Percentiles rank a stretch among this genome's conserved stretches.
Evolutionary conservation across 2,329 filamentous ascomycete species (phyloP).

Genomic region (Fusarium penzigii): DNA sequence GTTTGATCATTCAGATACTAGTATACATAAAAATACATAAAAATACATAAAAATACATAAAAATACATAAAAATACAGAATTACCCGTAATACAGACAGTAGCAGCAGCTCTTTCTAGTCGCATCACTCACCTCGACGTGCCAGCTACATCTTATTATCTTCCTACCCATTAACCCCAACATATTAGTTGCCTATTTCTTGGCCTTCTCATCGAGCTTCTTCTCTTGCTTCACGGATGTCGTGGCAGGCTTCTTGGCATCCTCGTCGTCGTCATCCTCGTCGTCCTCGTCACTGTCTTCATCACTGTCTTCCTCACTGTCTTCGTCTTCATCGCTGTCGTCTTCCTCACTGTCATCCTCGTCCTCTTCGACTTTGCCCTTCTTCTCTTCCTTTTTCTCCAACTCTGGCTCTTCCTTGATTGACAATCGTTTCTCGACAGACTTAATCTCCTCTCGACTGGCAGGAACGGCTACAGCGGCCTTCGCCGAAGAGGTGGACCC

Average conservation of each 20-base stretch:
- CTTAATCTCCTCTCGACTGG: neutral
- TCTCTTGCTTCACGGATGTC: slow-evolving; percentile 1
- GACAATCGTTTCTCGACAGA: neutral
- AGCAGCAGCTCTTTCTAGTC: neutral
- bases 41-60: too few relatives aligned
- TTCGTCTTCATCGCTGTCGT: neutral
- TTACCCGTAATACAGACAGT: too few relatives aligned
- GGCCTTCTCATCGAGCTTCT: slow-evolving; percentile 5
- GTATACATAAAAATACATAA: too few relatives aligned
- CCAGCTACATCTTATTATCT: slow-evolving; percentile 12
- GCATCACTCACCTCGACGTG: neutral
- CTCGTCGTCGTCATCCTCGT: neutral
- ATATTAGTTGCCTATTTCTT: slow-evolving; percentile 1
- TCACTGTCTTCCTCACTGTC: neutral
- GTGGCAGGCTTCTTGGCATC: neutral
- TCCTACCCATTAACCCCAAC: neutral
- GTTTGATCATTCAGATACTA: too few relatives aligned
- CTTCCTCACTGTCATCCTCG: neutral
- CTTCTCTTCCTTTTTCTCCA: slow-evolving; percentile 1
- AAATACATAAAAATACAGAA: too few relatives aligned
- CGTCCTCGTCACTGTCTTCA: neutral
- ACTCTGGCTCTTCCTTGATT: neutral
- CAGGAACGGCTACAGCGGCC: neutral
- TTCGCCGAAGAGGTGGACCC: neutral
- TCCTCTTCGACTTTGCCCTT: neutral